Conservation (phyloP, 1,139 yeast genomes). For the Protomyces inouyei region DNA sequence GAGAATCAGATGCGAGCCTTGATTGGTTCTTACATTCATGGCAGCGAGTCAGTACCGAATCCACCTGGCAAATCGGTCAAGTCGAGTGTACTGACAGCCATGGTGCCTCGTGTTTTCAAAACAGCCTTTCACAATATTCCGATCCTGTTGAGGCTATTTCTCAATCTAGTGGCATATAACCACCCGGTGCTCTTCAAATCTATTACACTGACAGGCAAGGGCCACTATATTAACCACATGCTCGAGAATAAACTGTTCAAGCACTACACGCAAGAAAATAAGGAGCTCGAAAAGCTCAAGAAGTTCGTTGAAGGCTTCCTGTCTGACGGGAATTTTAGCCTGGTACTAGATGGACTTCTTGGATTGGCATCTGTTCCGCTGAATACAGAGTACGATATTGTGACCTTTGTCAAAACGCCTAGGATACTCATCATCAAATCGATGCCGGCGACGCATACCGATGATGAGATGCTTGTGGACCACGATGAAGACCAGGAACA, state of each 20-base stretch:
- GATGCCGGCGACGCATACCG: neutral
- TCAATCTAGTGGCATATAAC: constrained; percentile 16
- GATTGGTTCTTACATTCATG: constrained; percentile 6
- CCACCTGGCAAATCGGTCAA: constrained; percentile 7
- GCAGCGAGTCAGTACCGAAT: constrained; percentile 11
- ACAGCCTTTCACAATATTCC: constrained; percentile 2
- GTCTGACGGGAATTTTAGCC: constrained; percentile 12
- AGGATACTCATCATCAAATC: neutral
- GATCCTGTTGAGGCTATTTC: constrained; percentile 11
- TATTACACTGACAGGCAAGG: constrained; percentile 7
- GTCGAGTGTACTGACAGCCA: constrained; percentile 1
- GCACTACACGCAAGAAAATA: constrained; percentile 19
- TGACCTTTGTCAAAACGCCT: constrained; percentile 11
- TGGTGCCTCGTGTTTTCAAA: neutral
- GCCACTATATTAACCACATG: constrained; percentile 7
- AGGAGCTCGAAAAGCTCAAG: constrained; percentile 9
- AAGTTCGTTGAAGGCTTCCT: constrained; percentile 5
- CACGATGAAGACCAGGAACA: neutral
- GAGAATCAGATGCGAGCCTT: constrained; percentile 16
- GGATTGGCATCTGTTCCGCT: constrained; percentile 16
- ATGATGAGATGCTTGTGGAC: neutral
- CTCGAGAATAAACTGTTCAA: constrained; percentile 13
- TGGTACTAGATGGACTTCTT: constrained; percentile 10
- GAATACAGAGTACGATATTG: constrained; percentile 13
- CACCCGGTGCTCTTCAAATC: constrained; percentile 14